phyloP scores from a whole-genome alignment of 176 grass and related monocot species.

The Puya raimondii region DNA sequence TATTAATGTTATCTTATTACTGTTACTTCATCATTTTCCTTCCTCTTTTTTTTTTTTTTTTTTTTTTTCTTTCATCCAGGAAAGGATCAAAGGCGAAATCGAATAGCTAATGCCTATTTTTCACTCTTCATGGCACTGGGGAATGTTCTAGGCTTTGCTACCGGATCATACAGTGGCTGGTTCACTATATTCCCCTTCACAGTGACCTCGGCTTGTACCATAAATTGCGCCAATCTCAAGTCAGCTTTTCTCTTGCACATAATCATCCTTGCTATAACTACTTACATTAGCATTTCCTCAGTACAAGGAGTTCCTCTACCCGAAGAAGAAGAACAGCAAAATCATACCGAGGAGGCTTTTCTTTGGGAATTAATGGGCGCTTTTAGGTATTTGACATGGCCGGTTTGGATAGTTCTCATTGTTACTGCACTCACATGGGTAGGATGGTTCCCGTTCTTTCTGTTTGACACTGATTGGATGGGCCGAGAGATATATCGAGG shows the following conservation, averaged over 20 bases:
- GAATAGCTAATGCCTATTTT: conserved; percentile 96
- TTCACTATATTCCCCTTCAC: conserved; percentile 75
- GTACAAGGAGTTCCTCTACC: conserved; percentile 42
- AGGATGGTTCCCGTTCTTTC: conserved; percentile 85
- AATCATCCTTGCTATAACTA: conserved; percentile 54
- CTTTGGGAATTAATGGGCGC: conserved; percentile 84
- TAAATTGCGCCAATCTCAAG: conserved; percentile 90
- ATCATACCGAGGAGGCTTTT: conserved; percentile 62
- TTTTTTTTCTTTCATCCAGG: conserved; percentile 36
- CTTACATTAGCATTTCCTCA: conserved; percentile 50
- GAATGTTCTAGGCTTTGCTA: conserved; percentile 81
- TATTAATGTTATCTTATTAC: neutral
- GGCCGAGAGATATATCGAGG: conserved; percentile 81
- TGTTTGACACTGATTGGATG: conserved; percentile 98
- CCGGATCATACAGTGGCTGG: conserved; percentile 74
- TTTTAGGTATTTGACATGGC: conserved; percentile 70
- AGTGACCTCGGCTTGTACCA: conserved; percentile 49
- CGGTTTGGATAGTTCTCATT: conserved; percentile 84
- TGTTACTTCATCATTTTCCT: conserved; percentile 11
- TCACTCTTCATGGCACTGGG: conserved; percentile 96
- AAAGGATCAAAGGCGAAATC: conserved; percentile 69
- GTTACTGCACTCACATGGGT: conserved; percentile 90
- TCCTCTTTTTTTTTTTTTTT: conserved; percentile 3
- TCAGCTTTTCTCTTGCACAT: conserved; percentile 78
- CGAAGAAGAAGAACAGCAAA: conserved; percentile 23